Conservation (phyloP, 148 eudicot species). For the Dysphania ambrosioides region DNA sequence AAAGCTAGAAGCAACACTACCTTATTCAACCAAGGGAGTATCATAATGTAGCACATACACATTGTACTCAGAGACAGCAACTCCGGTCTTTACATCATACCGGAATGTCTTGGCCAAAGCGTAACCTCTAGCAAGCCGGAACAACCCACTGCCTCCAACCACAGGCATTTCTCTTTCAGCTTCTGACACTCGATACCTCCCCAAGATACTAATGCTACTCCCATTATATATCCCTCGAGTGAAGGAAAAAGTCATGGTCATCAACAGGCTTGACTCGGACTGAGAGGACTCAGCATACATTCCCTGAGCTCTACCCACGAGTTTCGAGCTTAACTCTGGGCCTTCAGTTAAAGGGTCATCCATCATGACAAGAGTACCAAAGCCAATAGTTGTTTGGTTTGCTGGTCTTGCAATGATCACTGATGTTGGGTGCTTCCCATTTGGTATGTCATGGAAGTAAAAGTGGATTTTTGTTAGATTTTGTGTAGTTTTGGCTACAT, state of each 20-base stretch:
- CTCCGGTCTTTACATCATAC: conserved; percentile 34
- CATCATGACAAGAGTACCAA: conserved; percentile 39
- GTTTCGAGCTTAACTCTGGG: conserved; percentile 29
- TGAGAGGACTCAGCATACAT: conserved; percentile 38
- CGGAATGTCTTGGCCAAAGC: conserved; percentile 39
- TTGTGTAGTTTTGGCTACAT: conserved; percentile 5
- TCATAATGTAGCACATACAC: conserved; percentile 35
- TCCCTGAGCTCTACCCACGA: conserved; percentile 61
- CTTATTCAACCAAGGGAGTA: background rate
- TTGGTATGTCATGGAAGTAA: conserved; percentile 51
- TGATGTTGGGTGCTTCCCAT: conserved; percentile 45
- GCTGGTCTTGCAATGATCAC: conserved; percentile 37
- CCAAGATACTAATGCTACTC: conserved; percentile 44
- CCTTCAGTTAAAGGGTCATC: conserved; percentile 50
- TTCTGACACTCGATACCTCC: conserved; percentile 35
- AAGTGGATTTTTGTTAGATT: conserved; percentile 46
- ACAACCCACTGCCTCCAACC: conserved; percentile 48
- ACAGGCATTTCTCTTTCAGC: conserved; percentile 50
- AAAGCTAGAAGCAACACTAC: too few species aligned
- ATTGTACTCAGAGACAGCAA: conserved; percentile 55
- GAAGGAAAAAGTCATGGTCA: conserved; percentile 43
- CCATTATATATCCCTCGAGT: conserved; percentile 38
- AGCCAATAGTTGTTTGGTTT: conserved; percentile 27
- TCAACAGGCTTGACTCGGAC: conserved; percentile 26
- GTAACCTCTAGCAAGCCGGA: conserved; percentile 50